phyloP scores from a whole-genome alignment of 371 early-diverging fungal genomes.

The Zychaea mexicana region DNA sequence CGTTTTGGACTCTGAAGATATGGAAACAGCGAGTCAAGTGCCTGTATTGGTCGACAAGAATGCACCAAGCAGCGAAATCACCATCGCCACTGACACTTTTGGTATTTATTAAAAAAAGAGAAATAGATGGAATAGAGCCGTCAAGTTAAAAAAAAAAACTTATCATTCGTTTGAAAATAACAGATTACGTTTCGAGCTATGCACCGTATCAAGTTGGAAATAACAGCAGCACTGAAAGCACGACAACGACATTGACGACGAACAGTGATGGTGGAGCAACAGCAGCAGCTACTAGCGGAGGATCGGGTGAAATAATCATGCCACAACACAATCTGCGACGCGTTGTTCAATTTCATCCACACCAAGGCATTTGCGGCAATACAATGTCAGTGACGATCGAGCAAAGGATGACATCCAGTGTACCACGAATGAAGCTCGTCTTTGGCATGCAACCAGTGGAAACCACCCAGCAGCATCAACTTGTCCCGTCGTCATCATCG shows the following conservation, averaged over 20 bases:
- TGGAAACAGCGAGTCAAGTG: slow-evolving; percentile 3
- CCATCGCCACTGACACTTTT: neutral
- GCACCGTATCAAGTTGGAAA: neutral
- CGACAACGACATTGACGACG: neutral
- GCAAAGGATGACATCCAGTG: neutral
- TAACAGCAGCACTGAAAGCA: neutral
- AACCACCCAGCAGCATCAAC: slow-evolving; percentile 16
- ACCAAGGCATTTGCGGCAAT: slow-evolving; percentile 1
- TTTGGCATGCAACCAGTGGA: slow-evolving; percentile 18
- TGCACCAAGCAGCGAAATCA: slow-evolving; percentile 1
- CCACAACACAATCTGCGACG: neutral
- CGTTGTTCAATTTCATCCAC: slow-evolving; percentile 16
- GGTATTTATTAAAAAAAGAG: neutral
- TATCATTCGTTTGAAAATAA: neutral
- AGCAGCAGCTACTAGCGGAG: neutral
- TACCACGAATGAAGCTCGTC: slow-evolving; percentile 8
- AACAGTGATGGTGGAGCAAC: too few relatives aligned
- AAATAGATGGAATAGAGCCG: neutral
- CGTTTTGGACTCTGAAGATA: neutral
- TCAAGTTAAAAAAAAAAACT: neutral
- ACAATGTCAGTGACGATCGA: slow-evolving; percentile 6
- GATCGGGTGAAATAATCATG: neutral
- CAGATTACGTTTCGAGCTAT: neutral
- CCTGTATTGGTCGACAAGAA: neutral
- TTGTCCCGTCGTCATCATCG: neutral